A percentile compares a stretch with the other conserved stretches of the same genome.
Conservation (phyloP, 805 yeast genomes). For the Teunomyces funiuensis region DNA sequence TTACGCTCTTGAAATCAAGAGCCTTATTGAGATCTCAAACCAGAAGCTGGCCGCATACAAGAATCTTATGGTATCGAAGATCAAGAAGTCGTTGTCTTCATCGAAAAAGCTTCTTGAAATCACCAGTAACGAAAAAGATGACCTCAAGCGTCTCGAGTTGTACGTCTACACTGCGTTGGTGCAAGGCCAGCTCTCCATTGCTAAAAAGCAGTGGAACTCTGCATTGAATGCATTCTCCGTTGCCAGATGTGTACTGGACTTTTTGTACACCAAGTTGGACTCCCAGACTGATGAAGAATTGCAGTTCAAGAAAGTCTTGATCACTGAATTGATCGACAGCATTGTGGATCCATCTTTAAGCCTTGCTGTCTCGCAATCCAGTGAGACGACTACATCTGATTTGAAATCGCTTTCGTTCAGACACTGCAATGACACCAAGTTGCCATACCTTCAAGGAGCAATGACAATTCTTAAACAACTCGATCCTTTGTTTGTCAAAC, state of each 20-base stretch:
- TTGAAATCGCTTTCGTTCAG: conserved; percentile 12
- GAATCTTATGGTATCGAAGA: conserved; percentile 54
- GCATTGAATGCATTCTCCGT: conserved; percentile 56
- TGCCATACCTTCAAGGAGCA: conserved; percentile 38
- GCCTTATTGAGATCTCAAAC: conserved; percentile 52
- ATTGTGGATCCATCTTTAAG: conserved; percentile 66
- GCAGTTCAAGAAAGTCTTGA: conserved; percentile 35
- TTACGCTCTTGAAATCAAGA: conserved; percentile 62
- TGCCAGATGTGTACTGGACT: conserved; percentile 62
- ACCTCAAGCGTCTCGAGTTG: conserved; percentile 26
- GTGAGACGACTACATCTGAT: conserved; percentile 12
- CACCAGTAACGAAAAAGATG: conserved; percentile 34
- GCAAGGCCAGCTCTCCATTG: conserved; percentile 51
- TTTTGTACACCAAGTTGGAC: conserved; percentile 27
- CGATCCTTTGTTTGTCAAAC: conserved; percentile 39
- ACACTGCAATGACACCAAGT: conserved; percentile 22
- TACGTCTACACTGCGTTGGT: conserved; percentile 46
- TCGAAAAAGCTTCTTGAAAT: conserved; percentile 44
- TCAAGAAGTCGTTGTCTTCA: conserved; percentile 58
- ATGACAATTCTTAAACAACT: conserved; percentile 37
- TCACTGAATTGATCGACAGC: conserved; percentile 56
- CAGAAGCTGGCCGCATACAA: conserved; percentile 48
- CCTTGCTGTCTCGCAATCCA: conserved; percentile 49
- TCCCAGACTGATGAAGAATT: conserved; percentile 18
- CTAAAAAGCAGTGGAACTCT: conserved; percentile 53